Conservation (phyloP, 441 rosid genomes). For the Eutrema salsugineum region DNA sequence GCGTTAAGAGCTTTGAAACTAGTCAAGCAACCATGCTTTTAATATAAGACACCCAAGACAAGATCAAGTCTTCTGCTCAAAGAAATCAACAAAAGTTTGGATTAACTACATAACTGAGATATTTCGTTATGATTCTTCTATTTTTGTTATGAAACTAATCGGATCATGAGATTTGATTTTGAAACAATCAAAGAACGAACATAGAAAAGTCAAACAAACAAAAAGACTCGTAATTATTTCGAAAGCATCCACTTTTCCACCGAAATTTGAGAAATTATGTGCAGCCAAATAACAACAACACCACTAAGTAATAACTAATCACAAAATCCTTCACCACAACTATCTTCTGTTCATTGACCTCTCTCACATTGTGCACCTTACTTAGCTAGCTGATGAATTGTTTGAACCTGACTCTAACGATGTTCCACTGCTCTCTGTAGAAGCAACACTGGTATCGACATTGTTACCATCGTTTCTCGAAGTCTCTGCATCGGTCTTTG, state of each 20-base stretch:
- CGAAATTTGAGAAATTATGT: conserved; percentile 16
- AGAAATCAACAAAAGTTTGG: background rate
- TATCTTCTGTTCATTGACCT: background rate
- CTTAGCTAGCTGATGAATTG: background rate
- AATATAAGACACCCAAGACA: background rate
- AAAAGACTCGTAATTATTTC: background rate
- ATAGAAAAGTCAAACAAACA: background rate
- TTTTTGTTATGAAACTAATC: background rate
- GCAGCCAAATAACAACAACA: conserved; percentile 1
- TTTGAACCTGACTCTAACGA: conserved; percentile 13
- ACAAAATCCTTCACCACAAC: background rate
- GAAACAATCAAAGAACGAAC: background rate
- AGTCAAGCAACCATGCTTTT: too few species aligned
- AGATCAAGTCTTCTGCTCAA: background rate
- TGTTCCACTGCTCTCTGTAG: conserved; percentile 21
- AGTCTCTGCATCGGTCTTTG: conserved; percentile 47
- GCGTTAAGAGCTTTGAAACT: background rate
- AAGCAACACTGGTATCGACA: background rate
- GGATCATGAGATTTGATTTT: background rate
- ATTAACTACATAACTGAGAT: background rate
- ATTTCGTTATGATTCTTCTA: background rate
- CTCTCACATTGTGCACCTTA: background rate
- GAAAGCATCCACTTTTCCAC: background rate
- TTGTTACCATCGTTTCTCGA: conserved; percentile 27
- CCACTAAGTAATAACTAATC: background rate